Base-by-base conservation (phyloP, 768 basidiomycete genomes). In the Hericium alpestre region DNA sequence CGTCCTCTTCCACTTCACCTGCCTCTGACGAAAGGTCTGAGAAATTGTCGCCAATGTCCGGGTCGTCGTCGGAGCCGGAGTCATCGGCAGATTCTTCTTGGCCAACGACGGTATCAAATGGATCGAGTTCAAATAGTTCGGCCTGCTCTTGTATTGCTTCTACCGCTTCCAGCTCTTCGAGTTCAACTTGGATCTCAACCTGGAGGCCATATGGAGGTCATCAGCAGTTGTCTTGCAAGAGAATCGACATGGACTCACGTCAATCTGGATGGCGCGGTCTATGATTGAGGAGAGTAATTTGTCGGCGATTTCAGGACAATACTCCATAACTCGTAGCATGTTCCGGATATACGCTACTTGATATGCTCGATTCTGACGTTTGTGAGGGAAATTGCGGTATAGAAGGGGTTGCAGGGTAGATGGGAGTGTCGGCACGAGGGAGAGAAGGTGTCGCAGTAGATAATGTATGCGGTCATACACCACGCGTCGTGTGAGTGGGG, bases 161-260 rank as follows among this genome's bases (percentile, higher is more conserved):
- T 13, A 78, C 75, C 3, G 87, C 87, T 64, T 95, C 93, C 4
- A 94, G 73, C 62, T 96, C 92, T 66, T 97, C 94, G 3, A 93
- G 66, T 65, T 94, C 93, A n/a, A 92, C 87, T 67, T 96, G 94
- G 37, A 99, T 93, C 71, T 99, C 95, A 25, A 96, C 91, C 92
- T 94, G 60, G 1, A 51, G 38, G 16, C 0, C 4, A 12, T 32
- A 6, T 32, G 25, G 49, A 6, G 9, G 6, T 9, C 43, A 4
- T 56, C n/a, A 61, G 58, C 18, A 41, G 18, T 38, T 48, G 18
- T 53, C 16, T 15, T 53, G 12, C 4, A 8, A 41, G 54, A 25
- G 18, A 53, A 15, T 37, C 48, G 2, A 54, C 6, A 18, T 23
- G 59, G 11, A 18, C 38, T 56, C 52, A 94, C 95, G 69, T 99